Evolutionary conservation across 2,329 filamentous ascomycete genomes (phyloP).

Genomic region (Hypoxylon sp.): DNA sequence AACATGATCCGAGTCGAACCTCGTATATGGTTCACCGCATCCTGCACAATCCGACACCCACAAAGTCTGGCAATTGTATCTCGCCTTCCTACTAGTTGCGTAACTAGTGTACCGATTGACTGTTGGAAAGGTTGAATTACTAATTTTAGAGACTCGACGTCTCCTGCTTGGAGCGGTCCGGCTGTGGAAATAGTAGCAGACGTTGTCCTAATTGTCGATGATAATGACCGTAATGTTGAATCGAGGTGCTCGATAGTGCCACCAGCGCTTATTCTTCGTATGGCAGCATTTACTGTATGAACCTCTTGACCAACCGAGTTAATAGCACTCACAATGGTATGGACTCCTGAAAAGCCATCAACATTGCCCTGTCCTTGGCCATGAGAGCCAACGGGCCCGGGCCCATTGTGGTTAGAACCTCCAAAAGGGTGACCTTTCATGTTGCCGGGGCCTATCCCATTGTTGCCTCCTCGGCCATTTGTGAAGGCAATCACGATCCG

Average conservation of each 20-base stretch:
- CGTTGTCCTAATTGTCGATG: constrained; percentile 26
- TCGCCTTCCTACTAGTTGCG: constrained; percentile 31
- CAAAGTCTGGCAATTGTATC: constrained; percentile 34
- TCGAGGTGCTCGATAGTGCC: constrained; percentile 36
- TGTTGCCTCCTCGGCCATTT: constrained; percentile 20
- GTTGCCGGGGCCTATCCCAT: constrained; percentile 15
- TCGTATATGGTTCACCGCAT: constrained; percentile 34
- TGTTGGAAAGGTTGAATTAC: constrained; percentile 33
- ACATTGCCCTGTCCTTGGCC: constrained; percentile 24
- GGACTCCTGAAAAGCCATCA: constrained; percentile 21
- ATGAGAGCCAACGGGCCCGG: constrained; percentile 8
- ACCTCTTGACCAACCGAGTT: constrained; percentile 35
- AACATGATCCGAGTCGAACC: constrained; percentile 38
- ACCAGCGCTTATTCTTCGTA: constrained; percentile 29
- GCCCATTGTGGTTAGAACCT: constrained; percentile 19
- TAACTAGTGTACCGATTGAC: constrained; percentile 38
- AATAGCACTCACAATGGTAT: constrained; percentile 36
- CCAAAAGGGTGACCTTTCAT: constrained; percentile 11
- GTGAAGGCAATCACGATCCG: constrained; percentile 13
- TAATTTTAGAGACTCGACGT: constrained; percentile 32
- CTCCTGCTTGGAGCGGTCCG: constrained; percentile 15
- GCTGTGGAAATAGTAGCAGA: constrained; percentile 23
- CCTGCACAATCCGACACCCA: constrained; percentile 35
- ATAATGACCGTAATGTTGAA: constrained; percentile 30
- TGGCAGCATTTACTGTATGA: constrained; percentile 27